These are phyloP conservation scores for Sarocladium brachiariae DNA, from an alignment of 2,329 filamentous ascomycete species.

Conservation along the genomic window DNA sequence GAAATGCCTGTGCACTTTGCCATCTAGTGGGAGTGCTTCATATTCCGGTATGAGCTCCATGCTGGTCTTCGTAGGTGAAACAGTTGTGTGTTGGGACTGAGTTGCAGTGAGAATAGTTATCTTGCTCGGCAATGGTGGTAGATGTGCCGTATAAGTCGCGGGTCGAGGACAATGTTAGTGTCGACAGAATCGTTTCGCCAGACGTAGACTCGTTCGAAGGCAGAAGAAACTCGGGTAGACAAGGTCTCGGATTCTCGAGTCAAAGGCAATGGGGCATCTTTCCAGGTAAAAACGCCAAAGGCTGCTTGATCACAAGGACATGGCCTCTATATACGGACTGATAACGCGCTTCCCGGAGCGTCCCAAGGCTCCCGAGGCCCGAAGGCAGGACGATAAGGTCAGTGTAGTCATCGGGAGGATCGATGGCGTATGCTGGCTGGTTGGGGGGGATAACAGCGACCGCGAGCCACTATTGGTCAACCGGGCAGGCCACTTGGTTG, in stretches of 20 bases:
- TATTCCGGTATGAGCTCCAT: slow-evolving; percentile 1
- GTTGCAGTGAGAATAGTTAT: background rate
- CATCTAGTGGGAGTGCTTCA: background rate
- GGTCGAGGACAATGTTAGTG: background rate
- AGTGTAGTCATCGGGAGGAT: slow-evolving; percentile 6
- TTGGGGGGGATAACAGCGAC: background rate
- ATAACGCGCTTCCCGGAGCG: background rate
- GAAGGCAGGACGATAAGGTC: slow-evolving; percentile 4
- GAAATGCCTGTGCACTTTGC: slow-evolving; percentile 6
- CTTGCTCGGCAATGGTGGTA: background rate
- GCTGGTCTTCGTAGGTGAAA: background rate
- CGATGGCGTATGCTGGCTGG: slow-evolving; percentile 7
- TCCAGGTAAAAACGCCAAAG: background rate
- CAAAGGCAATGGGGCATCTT: background rate
- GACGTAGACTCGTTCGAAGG: background rate
- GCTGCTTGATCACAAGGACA: slow-evolving; percentile 5
- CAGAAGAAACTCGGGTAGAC: background rate
- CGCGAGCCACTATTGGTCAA: background rate
- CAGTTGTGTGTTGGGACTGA: background rate
- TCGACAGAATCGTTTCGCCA: background rate
- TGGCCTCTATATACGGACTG: slow-evolving; percentile 4
- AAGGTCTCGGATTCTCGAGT: background rate
- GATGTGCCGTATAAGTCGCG: slow-evolving; percentile 4
- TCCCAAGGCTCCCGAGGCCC: slow-evolving; percentile 1
- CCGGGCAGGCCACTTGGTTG: background rate